Evolutionary conservation across 2,329 filamentous ascomycete genomes (phyloP).

Genomic region (Tolypocladium album): DNA sequence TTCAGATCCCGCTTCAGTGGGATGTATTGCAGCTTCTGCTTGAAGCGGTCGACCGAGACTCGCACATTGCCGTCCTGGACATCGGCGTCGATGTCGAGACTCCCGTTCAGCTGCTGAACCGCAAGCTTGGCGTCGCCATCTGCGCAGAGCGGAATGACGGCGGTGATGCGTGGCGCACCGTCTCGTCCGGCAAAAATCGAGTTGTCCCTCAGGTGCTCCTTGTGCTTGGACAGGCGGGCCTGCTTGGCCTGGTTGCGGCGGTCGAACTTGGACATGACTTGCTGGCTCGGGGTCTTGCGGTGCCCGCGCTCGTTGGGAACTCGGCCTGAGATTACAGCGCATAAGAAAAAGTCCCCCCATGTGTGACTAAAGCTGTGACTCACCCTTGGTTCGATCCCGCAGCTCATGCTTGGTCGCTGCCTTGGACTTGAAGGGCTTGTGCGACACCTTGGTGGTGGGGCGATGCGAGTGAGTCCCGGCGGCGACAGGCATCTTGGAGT

Average conservation of each 20-base stretch:
- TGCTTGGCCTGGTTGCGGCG: conserved; percentile 92
- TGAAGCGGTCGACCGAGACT: conserved; percentile 78
- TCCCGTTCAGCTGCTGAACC: conserved; percentile 61
- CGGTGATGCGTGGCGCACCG: conserved; percentile 79
- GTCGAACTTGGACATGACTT: conserved; percentile 95
- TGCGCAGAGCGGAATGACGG: conserved; percentile 72
- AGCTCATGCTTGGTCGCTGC: conserved; percentile 82
- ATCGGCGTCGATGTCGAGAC: conserved; percentile 66
- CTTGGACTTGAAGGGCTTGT: conserved; percentile 89
- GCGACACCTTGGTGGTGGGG: conserved; percentile 76
- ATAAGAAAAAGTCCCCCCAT: not conserved
- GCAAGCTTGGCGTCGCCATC: conserved; percentile 59
- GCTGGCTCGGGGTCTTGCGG: conserved; percentile 86
- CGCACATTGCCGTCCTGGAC: conserved; percentile 48
- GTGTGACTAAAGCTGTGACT: not conserved
- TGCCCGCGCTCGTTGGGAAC: conserved; percentile 60
- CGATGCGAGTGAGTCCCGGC: conserved; percentile 70
- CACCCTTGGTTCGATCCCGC: conserved; percentile 79
- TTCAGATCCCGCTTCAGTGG: conserved; percentile 63
- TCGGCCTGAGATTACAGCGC: conserved; percentile 48
- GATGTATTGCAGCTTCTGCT: conserved; percentile 85
- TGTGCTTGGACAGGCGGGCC: conserved; percentile 71
- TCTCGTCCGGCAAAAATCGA: conserved; percentile 79
- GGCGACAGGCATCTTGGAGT: conserved; percentile 63
- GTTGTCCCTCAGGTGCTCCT: conserved; percentile 67